Evolutionary conservation across 2,329 filamentous ascomycete species (phyloP), one percentile per base, ranked within the genome.

Genomic region (Colletotrichum sp.): DNA sequence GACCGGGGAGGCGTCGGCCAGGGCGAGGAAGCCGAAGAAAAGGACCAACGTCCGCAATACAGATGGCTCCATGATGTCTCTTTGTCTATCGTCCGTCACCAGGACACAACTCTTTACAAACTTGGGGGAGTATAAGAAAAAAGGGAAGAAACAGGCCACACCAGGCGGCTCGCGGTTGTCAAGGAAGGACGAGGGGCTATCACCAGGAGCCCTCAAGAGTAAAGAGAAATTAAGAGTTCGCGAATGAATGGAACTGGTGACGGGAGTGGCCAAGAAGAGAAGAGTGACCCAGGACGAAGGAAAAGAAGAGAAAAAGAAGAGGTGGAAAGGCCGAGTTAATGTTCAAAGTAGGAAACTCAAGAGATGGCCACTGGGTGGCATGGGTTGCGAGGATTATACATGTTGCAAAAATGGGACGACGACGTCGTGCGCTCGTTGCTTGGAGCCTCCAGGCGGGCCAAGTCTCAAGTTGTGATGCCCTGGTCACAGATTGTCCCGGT

Each of bases 1-100:
- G 39, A 75, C 79, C 44, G 77, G 77, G 12, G 77, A 76, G 32
- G 77, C 71, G 21, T 72, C 52, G 55, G 57, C 87, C 84, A 30
- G 81, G 81, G 24, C 69, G 21, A 76, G 24, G 52, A 75, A 57
- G 69, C 71, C 67, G 74, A 72, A 76, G 62, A 60, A 76, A 26
- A 78, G 57, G 34, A 75, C 64, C 39, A 78, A 59, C 21, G 76
- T 75, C 57, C 71, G 71, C 67, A 75, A 39, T 21, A 69, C 32
- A 59, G 71, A 55, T 49, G 76, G 64, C 55, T 71, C 70, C 76
- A 78, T 77, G 15, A 39, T 76, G 59, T 36, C 34, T 66, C 36
- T 21, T 21, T 76, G 36, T 65, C n/a, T 39, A 70, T 39, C 44
- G 36, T 75, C 73, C 70, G 73, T 60, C 73, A 65, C 73, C 70